phyloP scores from a whole-genome alignment of 768 basidiomycete species.

The Suillus discolor region DNA sequence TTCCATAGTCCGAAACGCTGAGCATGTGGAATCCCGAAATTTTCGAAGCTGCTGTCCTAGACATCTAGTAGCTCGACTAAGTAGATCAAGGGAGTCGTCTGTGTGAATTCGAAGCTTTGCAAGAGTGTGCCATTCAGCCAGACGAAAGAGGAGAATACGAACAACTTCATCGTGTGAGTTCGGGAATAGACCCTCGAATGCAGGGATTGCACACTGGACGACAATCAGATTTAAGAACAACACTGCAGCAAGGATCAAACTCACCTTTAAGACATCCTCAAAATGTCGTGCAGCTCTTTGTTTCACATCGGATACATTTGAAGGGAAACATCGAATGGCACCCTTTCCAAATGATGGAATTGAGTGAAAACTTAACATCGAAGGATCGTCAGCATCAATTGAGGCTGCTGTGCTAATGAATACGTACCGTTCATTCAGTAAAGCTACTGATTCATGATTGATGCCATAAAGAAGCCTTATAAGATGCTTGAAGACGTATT shows the following conservation, averaged over 20 bases:
- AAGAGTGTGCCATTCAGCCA: constrained; percentile 20
- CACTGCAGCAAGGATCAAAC: background rate
- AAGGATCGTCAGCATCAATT: background rate
- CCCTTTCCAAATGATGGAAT: constrained; percentile 22
- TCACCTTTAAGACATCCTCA: constrained; percentile 19
- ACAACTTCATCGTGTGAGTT: constrained; percentile 24
- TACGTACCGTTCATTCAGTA: constrained; percentile 28
- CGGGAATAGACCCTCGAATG: constrained; percentile 40
- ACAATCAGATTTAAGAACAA: background rate
- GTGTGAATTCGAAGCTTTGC: constrained; percentile 12
- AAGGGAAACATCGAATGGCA: constrained; percentile 38
- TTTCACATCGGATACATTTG: constrained; percentile 41
- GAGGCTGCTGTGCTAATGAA: background rate
- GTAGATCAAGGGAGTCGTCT: background rate
- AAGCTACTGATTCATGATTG: constrained; percentile 14
- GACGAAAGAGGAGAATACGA: constrained; percentile 23
- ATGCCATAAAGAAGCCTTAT: constrained; percentile 31
- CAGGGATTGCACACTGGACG: constrained; percentile 38
- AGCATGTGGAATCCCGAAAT: constrained; percentile 1
- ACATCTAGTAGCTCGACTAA: background rate
- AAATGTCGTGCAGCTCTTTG: constrained; percentile 24
- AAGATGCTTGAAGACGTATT: constrained; percentile 36
- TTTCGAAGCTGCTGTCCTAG: background rate
- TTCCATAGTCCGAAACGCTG: constrained; percentile 21
- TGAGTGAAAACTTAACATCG: constrained; percentile 11